Evolutionary conservation across 2,329 filamentous ascomycete species (phyloP), one percentile per base, ranked within the genome.

Genomic region (Monosporascus sp.): DNA sequence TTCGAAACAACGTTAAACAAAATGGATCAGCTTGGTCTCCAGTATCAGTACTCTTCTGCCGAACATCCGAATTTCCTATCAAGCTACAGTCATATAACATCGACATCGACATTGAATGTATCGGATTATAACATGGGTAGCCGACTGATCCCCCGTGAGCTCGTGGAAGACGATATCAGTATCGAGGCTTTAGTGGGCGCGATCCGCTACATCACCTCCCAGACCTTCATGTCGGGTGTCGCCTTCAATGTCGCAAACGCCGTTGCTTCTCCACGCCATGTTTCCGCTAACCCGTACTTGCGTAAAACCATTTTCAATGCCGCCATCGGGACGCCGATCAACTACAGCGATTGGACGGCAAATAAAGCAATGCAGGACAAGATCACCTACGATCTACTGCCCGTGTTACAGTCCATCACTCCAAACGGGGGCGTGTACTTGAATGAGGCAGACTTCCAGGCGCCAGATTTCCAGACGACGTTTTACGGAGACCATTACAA

Each of bases 361-460:
- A 58, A 53, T 7, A 28, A 51, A 18, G 54, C 40, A 5, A 54
- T 35, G 0, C 52, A 60, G 22, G 50, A 57, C n/a, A 26, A 49
- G 40, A 51, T 61, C 4, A 61, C 58, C 7, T 14, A 57, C 17
- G 56, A 54, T 6, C 38, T 59, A 3, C 14, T 58, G 3, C 59
- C 59, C 0, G 11, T 22, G 3, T 20, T 60, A 3, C 43, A 50
- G 41, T 18, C 41, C 9, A 22, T 60, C 14, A 57, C 56, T 7
- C 63, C 63, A 0, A 55, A 58, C 6, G 54, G 52, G 7, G 61
- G 52, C 4, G 57, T 61, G 2, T 73, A 74, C 51, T 52, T 71
- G 60, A 75, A 74, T 51, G 74, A 78, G 62, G 72, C 66, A 0
- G 70, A 74, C 57, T 72, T 70, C 22, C 59, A 63, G 15, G 57